Conservation (phyloP, 1,139 yeast genomes). For the Zygosaccharomyces sapae region DNA sequence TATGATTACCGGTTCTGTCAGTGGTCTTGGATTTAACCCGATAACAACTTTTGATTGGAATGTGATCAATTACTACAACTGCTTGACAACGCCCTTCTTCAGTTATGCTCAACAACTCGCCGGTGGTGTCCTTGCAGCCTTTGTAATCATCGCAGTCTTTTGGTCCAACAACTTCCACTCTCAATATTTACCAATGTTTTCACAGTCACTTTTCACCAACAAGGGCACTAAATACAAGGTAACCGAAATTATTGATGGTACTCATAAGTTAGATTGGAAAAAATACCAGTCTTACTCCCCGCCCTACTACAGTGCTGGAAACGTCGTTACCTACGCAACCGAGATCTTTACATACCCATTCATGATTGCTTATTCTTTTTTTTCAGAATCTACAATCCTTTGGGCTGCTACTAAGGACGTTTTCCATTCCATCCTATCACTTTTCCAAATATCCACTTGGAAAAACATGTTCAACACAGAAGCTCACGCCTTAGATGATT, state of each 20-base stretch:
- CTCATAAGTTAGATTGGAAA: conserved; percentile 38
- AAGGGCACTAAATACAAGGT: conserved; percentile 41
- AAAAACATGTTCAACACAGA: conserved; percentile 17
- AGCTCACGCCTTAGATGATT: conserved; percentile 30
- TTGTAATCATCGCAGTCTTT: conserved; percentile 36
- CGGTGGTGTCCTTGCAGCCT: conserved; percentile 45
- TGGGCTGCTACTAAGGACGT: conserved; percentile 27
- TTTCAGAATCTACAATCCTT: conserved; percentile 32
- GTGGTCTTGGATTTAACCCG: conserved; percentile 57
- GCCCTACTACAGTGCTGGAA: conserved; percentile 60
- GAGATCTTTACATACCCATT: conserved; percentile 58
- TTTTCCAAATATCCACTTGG: conserved; percentile 30
- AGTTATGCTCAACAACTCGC: conserved; percentile 41
- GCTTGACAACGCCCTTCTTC: conserved; percentile 46
- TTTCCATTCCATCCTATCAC: conserved; percentile 33
- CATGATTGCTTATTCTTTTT: conserved; percentile 45
- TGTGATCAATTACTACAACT: conserved; percentile 34
- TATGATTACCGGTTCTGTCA: conserved; percentile 47
- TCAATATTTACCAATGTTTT: conserved; percentile 52
- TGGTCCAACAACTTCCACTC: conserved; percentile 51
- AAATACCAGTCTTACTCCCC: conserved; percentile 49
- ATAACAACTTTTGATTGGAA: conserved; percentile 51
- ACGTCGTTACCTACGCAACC: conserved; percentile 51
- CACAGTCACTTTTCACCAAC: conserved; percentile 37
- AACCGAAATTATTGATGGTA: conserved; percentile 40